A percentile compares a stretch with the other conserved stretches of the same genome.
These are phyloP conservation scores for Pseudogymnoascus sp. DNA, from an alignment of 2,329 filamentous ascomycete genomes.

Conservation along the genomic window DNA sequence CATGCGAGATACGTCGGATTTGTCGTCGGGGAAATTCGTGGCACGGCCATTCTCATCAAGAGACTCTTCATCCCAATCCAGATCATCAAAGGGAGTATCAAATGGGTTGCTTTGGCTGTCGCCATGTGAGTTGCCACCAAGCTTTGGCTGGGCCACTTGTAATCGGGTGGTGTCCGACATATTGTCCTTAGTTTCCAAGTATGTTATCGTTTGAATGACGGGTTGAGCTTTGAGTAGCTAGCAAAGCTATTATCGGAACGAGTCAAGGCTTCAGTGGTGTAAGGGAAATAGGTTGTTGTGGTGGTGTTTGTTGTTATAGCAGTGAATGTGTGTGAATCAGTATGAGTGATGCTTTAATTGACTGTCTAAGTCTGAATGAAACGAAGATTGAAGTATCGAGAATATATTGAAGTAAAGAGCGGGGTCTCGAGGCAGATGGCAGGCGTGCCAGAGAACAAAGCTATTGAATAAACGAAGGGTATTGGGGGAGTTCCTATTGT, in stretches of 20 bases:
- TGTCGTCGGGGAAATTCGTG: background rate
- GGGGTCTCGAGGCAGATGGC: background rate
- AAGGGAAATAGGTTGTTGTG: background rate
- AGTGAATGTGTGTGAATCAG: constrained; percentile 2
- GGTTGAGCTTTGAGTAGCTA: background rate
- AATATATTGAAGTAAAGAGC: background rate
- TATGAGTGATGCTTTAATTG: constrained; percentile 3
- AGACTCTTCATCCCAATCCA: constrained; percentile 18
- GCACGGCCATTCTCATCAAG: constrained; percentile 18
- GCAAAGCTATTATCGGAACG: background rate
- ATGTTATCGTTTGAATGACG: background rate
- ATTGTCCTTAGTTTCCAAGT: background rate
- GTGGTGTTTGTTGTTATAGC: background rate
- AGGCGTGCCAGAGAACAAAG: background rate
- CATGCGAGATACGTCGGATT: constrained; percentile 8
- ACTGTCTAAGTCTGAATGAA: constrained; percentile 2
- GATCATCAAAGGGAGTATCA: constrained; percentile 16
- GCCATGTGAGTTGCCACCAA: background rate
- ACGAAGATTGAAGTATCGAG: background rate
- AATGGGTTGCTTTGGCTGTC: constrained; percentile 19
- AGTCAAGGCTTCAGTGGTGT: background rate
- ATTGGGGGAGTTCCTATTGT: constrained; percentile 1
- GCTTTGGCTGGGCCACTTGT: background rate
- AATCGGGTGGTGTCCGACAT: background rate
- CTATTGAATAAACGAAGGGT: constrained; percentile 7